phyloP scores from a whole-genome alignment of 352 stramenopile species.

The Phytophthora constricta region DNA sequence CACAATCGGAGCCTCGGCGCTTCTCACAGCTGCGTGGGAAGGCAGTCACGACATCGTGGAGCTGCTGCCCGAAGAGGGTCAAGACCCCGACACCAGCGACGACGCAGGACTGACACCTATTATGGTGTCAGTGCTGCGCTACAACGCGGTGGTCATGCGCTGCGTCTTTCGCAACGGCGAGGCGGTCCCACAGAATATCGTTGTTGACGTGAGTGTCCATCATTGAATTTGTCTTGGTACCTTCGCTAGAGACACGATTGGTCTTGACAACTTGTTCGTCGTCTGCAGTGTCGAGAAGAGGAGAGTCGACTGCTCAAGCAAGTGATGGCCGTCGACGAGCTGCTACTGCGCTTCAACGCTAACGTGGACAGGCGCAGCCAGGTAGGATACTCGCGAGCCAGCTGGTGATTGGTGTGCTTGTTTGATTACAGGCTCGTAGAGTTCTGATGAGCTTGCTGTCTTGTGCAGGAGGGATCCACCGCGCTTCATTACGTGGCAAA shows the following conservation, averaged over 20 bases:
- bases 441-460: neutral
- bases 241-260: neutral
- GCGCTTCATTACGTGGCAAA: conserved; percentile 27
- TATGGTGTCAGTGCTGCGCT: conserved; percentile 33
- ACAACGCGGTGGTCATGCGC: conserved; percentile 32
- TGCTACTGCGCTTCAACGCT: conserved; percentile 14
- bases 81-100: conserved; percentile 29
- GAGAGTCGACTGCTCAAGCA: conserved; percentile 8
- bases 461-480: conserved; percentile 24
- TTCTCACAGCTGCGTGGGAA: no score
- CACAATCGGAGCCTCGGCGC: no score
- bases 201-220: conserved; percentile 29
- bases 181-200: conserved; percentile 25
- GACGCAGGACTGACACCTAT: conserved; percentile 26
- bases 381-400: neutral
- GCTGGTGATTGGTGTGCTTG: neutral
- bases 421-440: neutral
- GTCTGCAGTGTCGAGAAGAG: conserved; percentile 22
- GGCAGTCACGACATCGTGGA: conserved; percentile 17
- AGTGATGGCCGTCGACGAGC: conserved; percentile 9
- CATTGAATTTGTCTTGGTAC: neutral
- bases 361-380: conserved; percentile 20
- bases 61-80: conserved; percentile 24
- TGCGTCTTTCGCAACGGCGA: conserved; percentile 31
- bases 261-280: conserved; percentile 15